Evolutionary conservation across 176 grass and related monocot species (phyloP), one percentile per base, ranked within the genome.

Genomic region (Saccharum spontaneum): DNA sequence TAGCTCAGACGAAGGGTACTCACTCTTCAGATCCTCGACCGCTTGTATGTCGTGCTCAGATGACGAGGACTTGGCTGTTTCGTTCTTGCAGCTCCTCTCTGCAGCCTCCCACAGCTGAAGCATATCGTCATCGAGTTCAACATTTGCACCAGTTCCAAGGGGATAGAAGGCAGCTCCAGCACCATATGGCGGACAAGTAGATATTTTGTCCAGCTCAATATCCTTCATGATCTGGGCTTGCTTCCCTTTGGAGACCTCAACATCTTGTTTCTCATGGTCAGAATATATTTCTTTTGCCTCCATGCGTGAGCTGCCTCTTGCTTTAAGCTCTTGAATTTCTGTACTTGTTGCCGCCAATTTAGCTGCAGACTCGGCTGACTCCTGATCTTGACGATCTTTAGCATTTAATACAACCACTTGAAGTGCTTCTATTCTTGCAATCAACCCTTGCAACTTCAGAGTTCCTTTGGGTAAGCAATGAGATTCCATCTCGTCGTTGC

Each of bases 71-170:
- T 90, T 90, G 26, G 55, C 76, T 37, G 76, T 72, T 86, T 79
- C 63, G 65, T 91, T 95, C 79, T 87, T 90, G 80, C 81, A 94
- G 86, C 73, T 86, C 83, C 60, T 93, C 80, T 98, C 95, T 2
- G 93, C 95, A 79, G 88, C 87, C 82, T 94, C 96, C 96, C 96
- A 99, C 22, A 99, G 88, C 67, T 97, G 89, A 83, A 97, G 94
- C 90, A 97, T 94, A 73, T 88, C 90, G 78, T 99, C 97, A 79
- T 94, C 79, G 14, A 88, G 49, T 52, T 92, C 97, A 41, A 73
- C 76, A 77, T 88, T 91, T 79, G 66, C 73, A 49, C 65, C 83
- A 70, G 73, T 75, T 39, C 87, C 77, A 75, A 78, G 46, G 50
- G 81, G 60, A 17, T 92, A 94, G 67, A 79, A 67, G 22, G 79